Conservation (phyloP, 306 rosid species). For the Lithocarpus polystachyus region DNA sequence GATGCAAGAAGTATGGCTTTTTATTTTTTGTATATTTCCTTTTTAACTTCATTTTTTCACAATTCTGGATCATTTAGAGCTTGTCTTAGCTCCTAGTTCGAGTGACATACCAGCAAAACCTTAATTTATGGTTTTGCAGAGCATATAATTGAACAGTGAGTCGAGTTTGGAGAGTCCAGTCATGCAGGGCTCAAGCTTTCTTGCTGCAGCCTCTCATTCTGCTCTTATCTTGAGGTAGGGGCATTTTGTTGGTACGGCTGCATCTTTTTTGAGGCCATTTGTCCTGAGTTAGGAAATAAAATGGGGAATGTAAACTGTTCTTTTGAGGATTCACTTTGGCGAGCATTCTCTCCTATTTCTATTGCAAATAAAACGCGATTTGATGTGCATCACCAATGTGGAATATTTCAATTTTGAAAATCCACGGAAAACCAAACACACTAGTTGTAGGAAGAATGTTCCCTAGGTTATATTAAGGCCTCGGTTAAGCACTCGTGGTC, state of each 20-base stretch:
- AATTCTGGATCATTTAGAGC: constrained; percentile 18
- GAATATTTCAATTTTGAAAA: background rate
- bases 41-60: constrained; percentile 3
- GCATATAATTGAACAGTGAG: constrained; percentile 23
- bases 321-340: constrained; percentile 19
- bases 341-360: constrained; percentile 31
- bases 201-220: constrained; percentile 16
- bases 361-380: constrained; percentile 33
- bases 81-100: constrained; percentile 23
- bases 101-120: constrained; percentile 30
- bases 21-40: constrained; percentile 32
- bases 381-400: background rate
- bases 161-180: constrained; percentile 17
- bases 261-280: constrained; percentile 22
- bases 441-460: no score
- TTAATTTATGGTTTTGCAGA: constrained; percentile 31
- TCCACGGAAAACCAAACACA: background rate
- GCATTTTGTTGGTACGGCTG: constrained; percentile 15
- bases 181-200: constrained; percentile 18
- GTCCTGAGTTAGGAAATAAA: constrained; percentile 36
- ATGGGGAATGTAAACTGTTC: constrained; percentile 42
- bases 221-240: constrained; percentile 20
- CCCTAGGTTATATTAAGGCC: no score
- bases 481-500: no score
- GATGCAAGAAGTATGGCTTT: constrained; percentile 29